Percentiles rank a stretch among this genome's conserved stretches.
These are phyloP conservation scores for Talaromyces amestolkiae DNA, from an alignment of 2,329 filamentous ascomycete species.

Conservation along the genomic window DNA sequence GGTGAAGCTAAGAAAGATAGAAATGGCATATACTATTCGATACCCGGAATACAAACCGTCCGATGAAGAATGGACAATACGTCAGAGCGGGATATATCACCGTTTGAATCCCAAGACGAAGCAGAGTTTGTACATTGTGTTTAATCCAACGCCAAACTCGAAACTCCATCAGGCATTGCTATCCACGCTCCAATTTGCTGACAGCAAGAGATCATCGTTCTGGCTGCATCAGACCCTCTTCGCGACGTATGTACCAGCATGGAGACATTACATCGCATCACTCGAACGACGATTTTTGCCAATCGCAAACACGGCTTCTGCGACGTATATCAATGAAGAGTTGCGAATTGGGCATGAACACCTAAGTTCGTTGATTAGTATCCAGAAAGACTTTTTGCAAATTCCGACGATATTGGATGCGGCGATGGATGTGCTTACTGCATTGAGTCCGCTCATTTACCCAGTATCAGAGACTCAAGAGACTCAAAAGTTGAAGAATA, in stretches of 20 bases:
- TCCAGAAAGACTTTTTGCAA: constrained; percentile 16
- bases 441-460: not conserved
- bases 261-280: constrained; percentile 31
- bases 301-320: constrained; percentile 22
- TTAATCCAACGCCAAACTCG: constrained; percentile 26
- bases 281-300: constrained; percentile 27
- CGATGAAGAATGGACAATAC: constrained; percentile 28
- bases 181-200: not conserved
- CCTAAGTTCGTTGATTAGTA: constrained; percentile 11
- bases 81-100: constrained; percentile 36
- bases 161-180: constrained; percentile 18
- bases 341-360: constrained; percentile 12
- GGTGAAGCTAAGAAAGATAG: constrained; percentile 14
- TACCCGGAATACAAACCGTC: constrained; percentile 29
- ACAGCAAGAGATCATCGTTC: constrained; percentile 17
- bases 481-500: constrained; percentile 23
- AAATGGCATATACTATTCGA: constrained; percentile 30
- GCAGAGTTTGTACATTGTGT: constrained; percentile 27
- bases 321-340: constrained; percentile 22
- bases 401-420: constrained; percentile 11
- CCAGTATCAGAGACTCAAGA: not conserved
- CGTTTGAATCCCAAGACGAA: constrained; percentile 25
- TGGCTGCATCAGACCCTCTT: constrained; percentile 31
- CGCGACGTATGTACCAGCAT: constrained; percentile 29
- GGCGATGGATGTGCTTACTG: constrained; percentile 7